Evolutionary conservation across 805 yeast genomes (phyloP).

Genomic region (Wickerhamomyces queroliae): DNA sequence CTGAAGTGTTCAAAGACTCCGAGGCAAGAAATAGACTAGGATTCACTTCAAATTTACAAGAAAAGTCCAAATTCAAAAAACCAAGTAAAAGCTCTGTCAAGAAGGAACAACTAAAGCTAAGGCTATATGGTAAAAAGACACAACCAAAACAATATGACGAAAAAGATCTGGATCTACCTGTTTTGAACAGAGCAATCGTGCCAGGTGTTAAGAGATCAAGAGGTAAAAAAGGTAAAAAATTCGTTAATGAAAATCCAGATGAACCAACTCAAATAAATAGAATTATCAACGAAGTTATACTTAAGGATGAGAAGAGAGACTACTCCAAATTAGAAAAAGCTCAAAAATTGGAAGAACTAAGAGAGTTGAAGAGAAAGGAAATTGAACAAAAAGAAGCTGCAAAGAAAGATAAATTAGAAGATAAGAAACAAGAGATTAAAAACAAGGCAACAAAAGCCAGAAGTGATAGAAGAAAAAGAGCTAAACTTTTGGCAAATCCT

Average conservation of each 20-base stretch:
- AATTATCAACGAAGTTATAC: slow-evolving; percentile 76
- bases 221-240: slow-evolving; percentile 87
- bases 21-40: slow-evolving; percentile 65
- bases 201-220: slow-evolving; percentile 76
- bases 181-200: slow-evolving; percentile 71
- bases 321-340: slow-evolving; percentile 91
- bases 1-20: slow-evolving; percentile 62
- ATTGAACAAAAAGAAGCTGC: slow-evolving; percentile 76
- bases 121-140: slow-evolving; percentile 57
- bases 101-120: slow-evolving; percentile 58
- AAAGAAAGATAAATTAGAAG: slow-evolving; percentile 64
- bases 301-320: slow-evolving; percentile 67
- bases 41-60: slow-evolving; percentile 33
- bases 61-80: slow-evolving; percentile 46
- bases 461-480: slow-evolving; percentile 56
- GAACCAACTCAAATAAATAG: slow-evolving; percentile 59
- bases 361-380: slow-evolving; percentile 83
- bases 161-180: slow-evolving; percentile 74
- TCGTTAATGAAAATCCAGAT: slow-evolving; percentile 52
- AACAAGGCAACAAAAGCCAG: slow-evolving; percentile 69
- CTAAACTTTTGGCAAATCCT: slow-evolving; percentile 20
- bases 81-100: slow-evolving; percentile 48
- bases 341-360: slow-evolving; percentile 79
- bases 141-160: slow-evolving; percentile 55
- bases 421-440: slow-evolving; percentile 71